Base-by-base conservation (phyloP, 176 grass and related monocot species). In the Musa acuminata region DNA sequence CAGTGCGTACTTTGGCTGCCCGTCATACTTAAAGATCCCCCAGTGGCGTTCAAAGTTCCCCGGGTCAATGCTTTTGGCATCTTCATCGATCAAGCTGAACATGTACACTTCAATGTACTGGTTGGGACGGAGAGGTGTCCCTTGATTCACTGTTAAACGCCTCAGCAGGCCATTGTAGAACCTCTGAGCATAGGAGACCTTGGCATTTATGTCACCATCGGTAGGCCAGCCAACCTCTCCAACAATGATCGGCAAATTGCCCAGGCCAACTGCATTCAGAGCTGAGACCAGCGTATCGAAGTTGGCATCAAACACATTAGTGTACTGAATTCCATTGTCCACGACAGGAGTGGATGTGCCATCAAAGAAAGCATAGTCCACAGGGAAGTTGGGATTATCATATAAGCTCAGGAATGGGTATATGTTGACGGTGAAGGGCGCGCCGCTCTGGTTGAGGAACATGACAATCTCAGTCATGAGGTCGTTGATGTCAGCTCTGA, bases 211-310 rank as follows among this genome's bases (percentile, higher is more conserved):
- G 87, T 96, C 85, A 49, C 93, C 93, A 69, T 96, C 87, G 0
- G 93, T 96, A 27, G 93, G 93, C 93, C 93, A 96, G 20, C 93
- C 90, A 14, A 97, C 93, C 87, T 97, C 93, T 65, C 93, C 93
- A 52, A 97, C 71, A n/a, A 97, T 17, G 79, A 97, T 57, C 23
- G 90, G 90, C 55, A 97, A 8, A 78, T 82, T 81, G 49, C 83
- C 93, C 67, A 87, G 79, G 1, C 90, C 90, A 0, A 81, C 72
- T 0, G 83, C 62, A 26, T 79, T 88, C 71, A 97, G 82, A 51
- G 93, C 90, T 0, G 93, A 82, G 0, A 98, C 82, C 13, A 98
- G 83, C 1, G 85, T 87, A 57, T 87, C 85, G 16, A 87, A 87
- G 25, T 87, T 87, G 63, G 85, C 85, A 3, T 87, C 85, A 17